phyloP scores from a whole-genome alignment of 1,284 basidiomycete species.

The Ganoderma resinaceum region DNA sequence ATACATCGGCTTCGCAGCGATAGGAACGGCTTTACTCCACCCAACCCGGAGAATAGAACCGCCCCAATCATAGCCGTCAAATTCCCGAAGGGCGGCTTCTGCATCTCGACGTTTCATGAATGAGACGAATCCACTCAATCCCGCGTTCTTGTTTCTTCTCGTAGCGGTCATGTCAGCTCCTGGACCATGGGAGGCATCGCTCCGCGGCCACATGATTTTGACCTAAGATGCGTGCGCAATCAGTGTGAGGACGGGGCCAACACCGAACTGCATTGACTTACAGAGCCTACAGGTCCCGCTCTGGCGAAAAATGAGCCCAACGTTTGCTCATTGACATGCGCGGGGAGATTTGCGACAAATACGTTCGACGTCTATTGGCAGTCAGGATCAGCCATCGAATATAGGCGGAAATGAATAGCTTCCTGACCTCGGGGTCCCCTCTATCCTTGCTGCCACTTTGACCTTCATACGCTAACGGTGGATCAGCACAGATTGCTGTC shows the following conservation, averaged over 20 bases:
- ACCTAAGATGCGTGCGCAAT: conserved; percentile 54
- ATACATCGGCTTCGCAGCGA: conserved; percentile 82
- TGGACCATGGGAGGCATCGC: conserved; percentile 65
- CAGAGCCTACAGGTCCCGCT: conserved; percentile 64
- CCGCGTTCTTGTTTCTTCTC: conserved; percentile 70
- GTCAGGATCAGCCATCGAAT: conserved; percentile 40
- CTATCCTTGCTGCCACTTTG: conserved; percentile 90
- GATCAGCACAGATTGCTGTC: conserved; percentile 7
- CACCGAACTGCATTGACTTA: conserved; percentile 41
- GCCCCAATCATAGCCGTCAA: conserved; percentile 93
- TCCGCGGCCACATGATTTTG: conserved; percentile 96
- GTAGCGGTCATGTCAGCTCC: conserved; percentile 78
- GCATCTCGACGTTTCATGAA: conserved; percentile 95
- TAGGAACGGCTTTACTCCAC: conserved; percentile 95
- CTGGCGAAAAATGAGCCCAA: conserved; percentile 79
- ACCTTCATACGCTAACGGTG: conserved; percentile 73
- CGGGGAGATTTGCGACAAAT: conserved; percentile 91
- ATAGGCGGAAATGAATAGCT: background rate
- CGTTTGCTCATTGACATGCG: conserved; percentile 82
- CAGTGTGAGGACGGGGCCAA: background rate
- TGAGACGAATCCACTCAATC: conserved; percentile 93
- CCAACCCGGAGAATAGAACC: conserved; percentile 86
- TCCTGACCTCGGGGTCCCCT: conserved; percentile 76
- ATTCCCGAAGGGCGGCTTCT: conserved; percentile 84
- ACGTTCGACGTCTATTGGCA: conserved; percentile 85